phyloP scores from a whole-genome alignment of 2,329 filamentous ascomycete species.

The Zymoseptoria passerinii region DNA sequence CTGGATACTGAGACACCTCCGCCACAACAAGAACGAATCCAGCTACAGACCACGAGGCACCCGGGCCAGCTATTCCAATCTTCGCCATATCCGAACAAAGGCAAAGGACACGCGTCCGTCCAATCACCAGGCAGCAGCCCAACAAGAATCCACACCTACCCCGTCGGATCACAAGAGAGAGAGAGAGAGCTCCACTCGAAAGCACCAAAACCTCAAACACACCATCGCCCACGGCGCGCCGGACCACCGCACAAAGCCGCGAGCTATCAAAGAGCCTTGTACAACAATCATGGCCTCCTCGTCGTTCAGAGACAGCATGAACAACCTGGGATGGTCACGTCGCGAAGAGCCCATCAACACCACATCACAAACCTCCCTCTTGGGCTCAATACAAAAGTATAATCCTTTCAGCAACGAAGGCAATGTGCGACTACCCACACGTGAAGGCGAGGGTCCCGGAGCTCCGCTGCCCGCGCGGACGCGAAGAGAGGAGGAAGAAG shows the following conservation, averaged over 20 bases:
- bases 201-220: slow-evolving; percentile 16
- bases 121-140: slow-evolving; percentile 23
- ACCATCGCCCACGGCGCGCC: slow-evolving; percentile 4
- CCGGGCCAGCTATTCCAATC: background rate
- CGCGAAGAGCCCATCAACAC: slow-evolving; percentile 71
- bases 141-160: background rate
- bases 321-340: slow-evolving; percentile 88
- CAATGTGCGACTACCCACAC: slow-evolving; percentile 83
- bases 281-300: slow-evolving; percentile 63
- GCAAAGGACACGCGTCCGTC: slow-evolving; percentile 12
- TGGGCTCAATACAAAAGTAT: slow-evolving; percentile 72
- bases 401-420: slow-evolving; percentile 83
- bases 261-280: background rate
- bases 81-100: background rate
- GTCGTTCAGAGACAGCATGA: slow-evolving; percentile 89
- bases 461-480: slow-evolving; percentile 78
- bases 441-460: slow-evolving; percentile 63
- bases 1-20: background rate
- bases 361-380: slow-evolving; percentile 65
- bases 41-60: background rate
- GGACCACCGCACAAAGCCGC: slow-evolving; percentile 10
- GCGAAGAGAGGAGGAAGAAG: slow-evolving; percentile 88
- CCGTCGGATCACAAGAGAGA: background rate
- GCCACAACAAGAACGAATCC: background rate
- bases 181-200: slow-evolving; percentile 4